These are phyloP conservation scores for Metschnikowia peoriensis DNA, from an alignment of 805 yeast species.

Conservation along the genomic window DNA sequence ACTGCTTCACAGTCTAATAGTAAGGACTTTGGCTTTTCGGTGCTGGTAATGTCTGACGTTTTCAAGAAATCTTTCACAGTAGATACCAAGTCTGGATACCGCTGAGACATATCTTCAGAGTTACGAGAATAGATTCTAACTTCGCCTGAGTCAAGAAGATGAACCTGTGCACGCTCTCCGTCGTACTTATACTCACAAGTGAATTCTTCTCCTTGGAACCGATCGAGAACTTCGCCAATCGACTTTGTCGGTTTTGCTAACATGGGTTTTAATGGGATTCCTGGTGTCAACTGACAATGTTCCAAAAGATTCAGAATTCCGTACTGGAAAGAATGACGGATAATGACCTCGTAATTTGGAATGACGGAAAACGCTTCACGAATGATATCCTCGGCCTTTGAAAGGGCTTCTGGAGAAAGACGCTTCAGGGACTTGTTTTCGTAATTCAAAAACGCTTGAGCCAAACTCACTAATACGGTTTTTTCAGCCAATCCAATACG, in stretches of 20 bases:
- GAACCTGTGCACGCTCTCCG: conserved; percentile 97
- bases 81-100: conserved; percentile 86
- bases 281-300: conserved; percentile 77
- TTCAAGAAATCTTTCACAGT: conserved; percentile 60
- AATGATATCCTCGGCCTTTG: conserved; percentile 71
- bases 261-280: conserved; percentile 96
- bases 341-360: conserved; percentile 84
- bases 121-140: conserved; percentile 86
- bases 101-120: conserved; percentile 93
- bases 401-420: conserved; percentile 42
- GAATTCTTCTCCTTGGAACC: conserved; percentile 80
- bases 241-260: conserved; percentile 96
- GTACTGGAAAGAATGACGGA: conserved; percentile 58
- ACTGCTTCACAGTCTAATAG: conserved; percentile 96
- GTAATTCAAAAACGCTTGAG: conserved; percentile 73
- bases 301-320: conserved; percentile 69
- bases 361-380: conserved; percentile 86
- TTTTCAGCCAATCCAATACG: conserved; percentile 94
- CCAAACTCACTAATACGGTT: conserved; percentile 77
- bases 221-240: conserved; percentile 84
- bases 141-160: conserved; percentile 60
- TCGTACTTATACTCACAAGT: conserved; percentile 97
- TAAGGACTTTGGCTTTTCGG: conserved; percentile 46
- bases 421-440: conserved; percentile 41
- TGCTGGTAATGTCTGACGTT: conserved; percentile 18